A percentile compares a stretch with the other conserved stretches of the same genome.
Conservation (phyloP, 2,329 filamentous ascomycete genomes). For the Colletotrichum higginsianum region DNA sequence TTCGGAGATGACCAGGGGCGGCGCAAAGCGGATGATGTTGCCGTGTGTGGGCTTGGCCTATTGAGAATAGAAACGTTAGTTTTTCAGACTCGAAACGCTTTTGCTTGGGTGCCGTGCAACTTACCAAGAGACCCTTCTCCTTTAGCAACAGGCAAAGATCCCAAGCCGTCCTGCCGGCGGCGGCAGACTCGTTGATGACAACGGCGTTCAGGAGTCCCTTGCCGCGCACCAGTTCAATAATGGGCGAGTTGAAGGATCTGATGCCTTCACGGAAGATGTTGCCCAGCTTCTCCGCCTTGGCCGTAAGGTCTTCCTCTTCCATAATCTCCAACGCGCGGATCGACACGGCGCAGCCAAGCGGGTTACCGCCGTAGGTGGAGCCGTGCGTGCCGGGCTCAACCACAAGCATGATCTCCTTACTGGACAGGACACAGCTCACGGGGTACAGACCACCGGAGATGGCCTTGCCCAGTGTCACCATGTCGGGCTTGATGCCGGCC, state of each 20-base stretch:
- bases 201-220: constrained; percentile 97
- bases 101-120: constrained; percentile 50
- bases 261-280: constrained; percentile 87
- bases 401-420: constrained; percentile 94
- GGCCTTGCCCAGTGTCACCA: constrained; percentile 95
- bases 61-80: constrained; percentile 47
- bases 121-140: constrained; percentile 91
- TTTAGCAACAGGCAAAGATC: constrained; percentile 97
- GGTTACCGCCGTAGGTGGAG: constrained; percentile 98
- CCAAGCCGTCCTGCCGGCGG: constrained; percentile 91
- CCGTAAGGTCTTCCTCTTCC: constrained; percentile 89
- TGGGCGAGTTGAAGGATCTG: constrained; percentile 80
- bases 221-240: constrained; percentile 87
- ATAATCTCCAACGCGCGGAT: constrained; percentile 96
- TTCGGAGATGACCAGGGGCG: constrained; percentile 94
- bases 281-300: constrained; percentile 82
- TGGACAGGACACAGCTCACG: constrained; percentile 92
- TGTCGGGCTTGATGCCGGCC: constrained; percentile 94
- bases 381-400: constrained; percentile 97
- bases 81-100: neutral
- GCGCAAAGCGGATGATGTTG: constrained; percentile 98
- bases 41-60: constrained; percentile 98
- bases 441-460: constrained; percentile 99
- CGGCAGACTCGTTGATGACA: constrained; percentile 91
- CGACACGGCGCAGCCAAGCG: constrained; percentile 93